Base-by-base conservation (phyloP, 1,284 basidiomycete species). In the Ceraceosorus guamensis region DNA sequence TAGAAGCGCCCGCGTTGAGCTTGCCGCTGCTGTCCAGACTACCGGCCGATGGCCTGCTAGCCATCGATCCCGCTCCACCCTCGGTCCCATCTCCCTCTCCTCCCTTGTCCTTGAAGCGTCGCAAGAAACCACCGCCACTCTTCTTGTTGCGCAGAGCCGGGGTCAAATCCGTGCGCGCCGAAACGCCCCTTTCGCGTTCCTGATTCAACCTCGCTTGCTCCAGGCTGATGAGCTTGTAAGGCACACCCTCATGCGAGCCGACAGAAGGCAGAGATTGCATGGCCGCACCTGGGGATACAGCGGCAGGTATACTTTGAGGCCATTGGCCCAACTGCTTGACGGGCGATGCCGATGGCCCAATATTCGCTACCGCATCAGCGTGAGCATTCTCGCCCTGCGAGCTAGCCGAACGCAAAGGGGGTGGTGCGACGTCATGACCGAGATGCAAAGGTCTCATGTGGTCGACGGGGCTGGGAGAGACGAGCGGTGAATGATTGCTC, bases 171-270 rank as follows among this genome's bases (percentile, higher is more conserved):
- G n/a, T 24, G 11, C 45, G 24, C 14, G 11, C 45, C 11, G 45
- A 13, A 46, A 24, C 46, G 10, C 8, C 18, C 24, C 31, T 18
- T 52, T 43, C 50, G 16, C 39, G 14, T 18, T 46, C 41, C 11
- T 60, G 59, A 49, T 66, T 61, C 50, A 64, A 60, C 11, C 68
- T 61, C 5, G 66, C 66, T 48, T 69, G 50, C 45, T 71, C 60
- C 41, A 71, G 62, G 34, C 65, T 66, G 53, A 71, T 71, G 47
- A 71, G 66, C 57, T 70, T 69, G 65, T 71, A 71, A 2, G 62
- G 61, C 13, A 68, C 67, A 11, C 68, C 67, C 37, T 67, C 65
- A 34, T 63, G 61, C 39, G 53, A 56, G 47, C 66, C 63, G 18
- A 48, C 39, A 44, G 11, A 46, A 11, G 52, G 52, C 8, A 46